phyloP scores from a whole-genome alignment of 2,329 filamentous ascomycete genomes.

The Cordyceps militaris region DNA sequence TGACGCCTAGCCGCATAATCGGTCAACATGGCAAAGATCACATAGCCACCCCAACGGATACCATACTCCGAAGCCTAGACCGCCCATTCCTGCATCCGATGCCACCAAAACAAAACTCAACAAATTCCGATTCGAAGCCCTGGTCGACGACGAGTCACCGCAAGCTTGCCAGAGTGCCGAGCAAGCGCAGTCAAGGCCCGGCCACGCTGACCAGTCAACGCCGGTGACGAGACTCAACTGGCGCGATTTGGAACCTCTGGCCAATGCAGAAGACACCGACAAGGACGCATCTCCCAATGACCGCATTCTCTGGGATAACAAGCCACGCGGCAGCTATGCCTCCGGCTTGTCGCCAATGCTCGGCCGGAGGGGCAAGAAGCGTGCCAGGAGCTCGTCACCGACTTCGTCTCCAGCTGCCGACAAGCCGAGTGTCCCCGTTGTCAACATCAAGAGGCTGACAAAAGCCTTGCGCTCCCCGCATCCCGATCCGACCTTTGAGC shows the following conservation, averaged over 20 bases:
- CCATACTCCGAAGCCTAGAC: slow-evolving; percentile 28
- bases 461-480: slow-evolving; percentile 58
- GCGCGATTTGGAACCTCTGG: slow-evolving; percentile 46
- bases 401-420: slow-evolving; percentile 55
- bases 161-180: slow-evolving; percentile 18
- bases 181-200: slow-evolving; percentile 1
- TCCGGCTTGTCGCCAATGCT: slow-evolving; percentile 41
- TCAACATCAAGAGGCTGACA: slow-evolving; percentile 53
- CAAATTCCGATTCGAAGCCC: slow-evolving; percentile 41
- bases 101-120: slow-evolving; percentile 55
- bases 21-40: slow-evolving; percentile 46
- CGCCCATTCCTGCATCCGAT: slow-evolving; percentile 46
- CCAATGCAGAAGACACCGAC: slow-evolving; percentile 34
- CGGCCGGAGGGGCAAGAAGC: slow-evolving; percentile 52
- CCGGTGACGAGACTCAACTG: slow-evolving; percentile 48
- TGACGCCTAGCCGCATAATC: slow-evolving; percentile 23
- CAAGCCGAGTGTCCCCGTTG: slow-evolving; percentile 35
- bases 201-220: slow-evolving; percentile 26
- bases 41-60: slow-evolving; percentile 41
- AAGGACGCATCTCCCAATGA: slow-evolving; percentile 51
- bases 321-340: slow-evolving; percentile 33
- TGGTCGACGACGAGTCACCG: slow-evolving; percentile 12
- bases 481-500: slow-evolving; percentile 63
- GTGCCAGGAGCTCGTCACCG: slow-evolving; percentile 68
- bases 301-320: slow-evolving; percentile 53